Evolutionary conservation across 352 stramenopile species (phyloP).

Genomic region (Thalassiosira sp.): DNA sequence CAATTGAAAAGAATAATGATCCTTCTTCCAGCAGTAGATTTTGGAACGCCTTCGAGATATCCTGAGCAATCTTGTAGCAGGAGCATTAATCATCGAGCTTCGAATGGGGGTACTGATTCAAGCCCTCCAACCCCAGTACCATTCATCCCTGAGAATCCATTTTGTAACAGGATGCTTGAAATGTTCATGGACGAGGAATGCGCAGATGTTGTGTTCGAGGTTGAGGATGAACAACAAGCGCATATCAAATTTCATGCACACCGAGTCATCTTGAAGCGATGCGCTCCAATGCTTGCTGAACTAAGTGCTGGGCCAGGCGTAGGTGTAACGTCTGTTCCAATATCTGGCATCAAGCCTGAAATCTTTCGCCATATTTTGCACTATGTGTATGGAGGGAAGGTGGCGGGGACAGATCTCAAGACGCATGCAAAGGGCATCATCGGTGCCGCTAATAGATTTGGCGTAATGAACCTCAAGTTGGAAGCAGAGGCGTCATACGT

Average conservation of each 20-base stretch:
- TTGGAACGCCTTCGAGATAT: no score
- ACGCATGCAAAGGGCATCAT: conserved; percentile 9
- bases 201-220: conserved; percentile 29
- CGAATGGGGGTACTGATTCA: not conserved
- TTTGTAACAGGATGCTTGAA: conserved; percentile 6
- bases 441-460: conserved; percentile 13
- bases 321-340: not conserved
- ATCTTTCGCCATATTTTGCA: conserved; percentile 3
- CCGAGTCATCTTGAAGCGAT: conserved; percentile 16
- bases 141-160: conserved; percentile 27
- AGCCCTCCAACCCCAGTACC: not conserved
- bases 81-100: conserved; percentile 7
- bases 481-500: conserved; percentile 14
- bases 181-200: conserved; percentile 18
- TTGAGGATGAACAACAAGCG: conserved; percentile 1
- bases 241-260: conserved; percentile 26
- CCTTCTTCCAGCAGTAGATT: no score
- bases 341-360: conserved; percentile 1
- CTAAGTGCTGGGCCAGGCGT: not conserved
- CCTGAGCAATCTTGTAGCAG: not conserved
- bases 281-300: conserved; percentile 11
- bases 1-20: no score
- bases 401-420: conserved; percentile 3
- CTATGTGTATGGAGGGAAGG: conserved; percentile 26
- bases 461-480: conserved; percentile 9